Conservation (phyloP, 2,329 filamentous ascomycete genomes). For the Aspergillus vadensis region DNA sequence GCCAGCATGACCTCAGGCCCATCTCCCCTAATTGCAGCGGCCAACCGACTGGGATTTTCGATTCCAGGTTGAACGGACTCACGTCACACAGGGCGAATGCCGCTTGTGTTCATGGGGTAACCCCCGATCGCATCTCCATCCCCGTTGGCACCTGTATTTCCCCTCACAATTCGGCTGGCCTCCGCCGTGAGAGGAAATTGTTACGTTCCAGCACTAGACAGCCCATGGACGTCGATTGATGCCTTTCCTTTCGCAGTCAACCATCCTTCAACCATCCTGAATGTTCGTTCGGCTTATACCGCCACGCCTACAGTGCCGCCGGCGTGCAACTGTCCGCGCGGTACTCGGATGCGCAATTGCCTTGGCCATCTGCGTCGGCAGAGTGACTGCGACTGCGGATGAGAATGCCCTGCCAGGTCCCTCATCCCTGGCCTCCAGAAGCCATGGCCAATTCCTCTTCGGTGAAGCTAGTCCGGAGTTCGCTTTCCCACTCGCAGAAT, state of each 20-base stretch:
- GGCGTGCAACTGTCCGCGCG: constrained; percentile 66
- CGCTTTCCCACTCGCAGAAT: constrained; percentile 30
- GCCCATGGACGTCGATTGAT: background rate
- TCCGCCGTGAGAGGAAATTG: constrained; percentile 15
- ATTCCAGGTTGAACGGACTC: background rate
- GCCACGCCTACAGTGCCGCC: constrained; percentile 70
- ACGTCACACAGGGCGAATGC: background rate
- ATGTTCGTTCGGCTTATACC: constrained; percentile 53
- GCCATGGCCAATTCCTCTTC: constrained; percentile 52
- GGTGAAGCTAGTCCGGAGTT: constrained; percentile 34
- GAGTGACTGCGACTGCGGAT: constrained; percentile 45
- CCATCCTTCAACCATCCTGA: constrained; percentile 5
- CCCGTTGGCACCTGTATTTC: background rate
- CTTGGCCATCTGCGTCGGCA: constrained; percentile 57
- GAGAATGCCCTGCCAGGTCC: constrained; percentile 61
- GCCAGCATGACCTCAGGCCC: background rate
- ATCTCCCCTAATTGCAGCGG: background rate
- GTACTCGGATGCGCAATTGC: constrained; percentile 63
- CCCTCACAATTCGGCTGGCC: constrained; percentile 17
- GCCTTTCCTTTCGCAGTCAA: background rate
- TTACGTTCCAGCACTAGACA: background rate
- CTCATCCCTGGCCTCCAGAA: constrained; percentile 45
- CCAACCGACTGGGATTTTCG: background rate
- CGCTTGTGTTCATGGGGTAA: background rate
- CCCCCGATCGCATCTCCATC: constrained; percentile 4